A percentile compares a stretch with the other conserved stretches of the same genome.
phyloP scores from a whole-genome alignment of 1,139 yeast genomes.

The Geotrichum macrosporum region DNA sequence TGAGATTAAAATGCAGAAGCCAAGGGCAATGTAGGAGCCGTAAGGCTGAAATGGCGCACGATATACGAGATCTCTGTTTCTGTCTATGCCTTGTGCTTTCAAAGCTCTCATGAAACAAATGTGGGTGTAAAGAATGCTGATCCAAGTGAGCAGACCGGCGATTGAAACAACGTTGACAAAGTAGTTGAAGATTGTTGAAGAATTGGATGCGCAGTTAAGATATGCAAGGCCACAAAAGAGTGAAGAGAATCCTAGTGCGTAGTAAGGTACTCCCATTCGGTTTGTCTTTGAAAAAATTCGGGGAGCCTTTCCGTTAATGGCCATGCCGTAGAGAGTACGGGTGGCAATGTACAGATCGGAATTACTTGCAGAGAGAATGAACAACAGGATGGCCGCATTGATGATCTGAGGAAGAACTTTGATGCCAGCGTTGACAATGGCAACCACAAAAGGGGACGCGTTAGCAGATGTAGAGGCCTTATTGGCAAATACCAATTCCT shows the following conservation, averaged over 20 bases:
- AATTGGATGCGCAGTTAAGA: conserved; percentile 53
- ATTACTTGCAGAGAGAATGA: conserved; percentile 69
- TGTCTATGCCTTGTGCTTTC: conserved; percentile 57
- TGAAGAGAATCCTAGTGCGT: conserved; percentile 45
- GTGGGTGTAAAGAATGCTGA: conserved; percentile 58
- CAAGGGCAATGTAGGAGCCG: conserved; percentile 52
- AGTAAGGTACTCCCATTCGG: conserved; percentile 61
- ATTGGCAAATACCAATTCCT: conserved; percentile 34
- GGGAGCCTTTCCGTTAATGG: conserved; percentile 63
- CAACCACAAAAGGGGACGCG: conserved; percentile 70
- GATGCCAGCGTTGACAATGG: conserved; percentile 58
- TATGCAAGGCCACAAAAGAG: conserved; percentile 56
- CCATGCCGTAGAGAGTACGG: conserved; percentile 60
- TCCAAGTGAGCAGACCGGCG: conserved; percentile 68
- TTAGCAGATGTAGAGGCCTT: conserved; percentile 47
- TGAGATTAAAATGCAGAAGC: conserved; percentile 54
- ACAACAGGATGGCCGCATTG: conserved; percentile 63
- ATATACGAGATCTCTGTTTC: conserved; percentile 48
- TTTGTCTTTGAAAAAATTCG: conserved; percentile 54
- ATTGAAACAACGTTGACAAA: conserved; percentile 68
- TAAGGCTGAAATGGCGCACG: conserved; percentile 49
- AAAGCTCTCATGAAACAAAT: conserved; percentile 61
- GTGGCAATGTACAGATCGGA: conserved; percentile 70
- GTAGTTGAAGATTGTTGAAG: conserved; percentile 58
- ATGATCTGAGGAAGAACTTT: conserved; percentile 58